Evolutionary conservation across 2,329 filamentous ascomycete genomes (phyloP).

Genomic region (Pseudocercospora macadamiae): DNA sequence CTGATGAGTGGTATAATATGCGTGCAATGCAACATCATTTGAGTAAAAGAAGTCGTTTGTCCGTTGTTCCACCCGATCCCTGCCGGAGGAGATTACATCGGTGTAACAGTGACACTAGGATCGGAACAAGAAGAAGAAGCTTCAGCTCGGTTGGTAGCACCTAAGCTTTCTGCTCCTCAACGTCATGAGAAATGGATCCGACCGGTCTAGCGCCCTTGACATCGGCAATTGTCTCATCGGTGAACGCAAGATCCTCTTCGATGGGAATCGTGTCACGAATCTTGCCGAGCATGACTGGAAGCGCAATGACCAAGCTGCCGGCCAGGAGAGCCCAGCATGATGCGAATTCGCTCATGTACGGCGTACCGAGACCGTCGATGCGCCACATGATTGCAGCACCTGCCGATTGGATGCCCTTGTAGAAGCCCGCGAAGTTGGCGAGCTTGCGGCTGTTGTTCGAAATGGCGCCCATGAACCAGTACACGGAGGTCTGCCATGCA

Average conservation of each 20-base stretch:
- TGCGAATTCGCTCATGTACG: constrained; percentile 74
- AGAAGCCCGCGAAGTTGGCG: constrained; percentile 88
- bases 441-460: constrained; percentile 91
- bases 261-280: constrained; percentile 80
- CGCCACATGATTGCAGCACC: constrained; percentile 77
- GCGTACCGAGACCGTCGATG: constrained; percentile 63
- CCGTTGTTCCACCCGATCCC: constrained; percentile 10
- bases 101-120: constrained; percentile 8
- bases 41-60: not conserved
- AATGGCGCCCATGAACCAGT: constrained; percentile 95
- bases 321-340: constrained; percentile 75
- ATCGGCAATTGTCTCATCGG: constrained; percentile 78
- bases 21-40: constrained; percentile 5
- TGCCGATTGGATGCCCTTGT: constrained; percentile 89
- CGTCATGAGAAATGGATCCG: constrained; percentile 17
- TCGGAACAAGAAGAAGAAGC: not conserved
- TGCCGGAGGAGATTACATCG: constrained; percentile 19
- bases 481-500: constrained; percentile 84
- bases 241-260: constrained; percentile 81
- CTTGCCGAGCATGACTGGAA: constrained; percentile 76
- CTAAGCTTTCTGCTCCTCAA: constrained; percentile 18
- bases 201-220: constrained; percentile 48
- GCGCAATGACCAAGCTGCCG: constrained; percentile 73
- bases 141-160: too few relatives aligned
- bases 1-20: not conserved